phyloP scores from a whole-genome alignment of 192 early-diverging fungal genomes.

The Martensiomyces pterosporus region DNA sequence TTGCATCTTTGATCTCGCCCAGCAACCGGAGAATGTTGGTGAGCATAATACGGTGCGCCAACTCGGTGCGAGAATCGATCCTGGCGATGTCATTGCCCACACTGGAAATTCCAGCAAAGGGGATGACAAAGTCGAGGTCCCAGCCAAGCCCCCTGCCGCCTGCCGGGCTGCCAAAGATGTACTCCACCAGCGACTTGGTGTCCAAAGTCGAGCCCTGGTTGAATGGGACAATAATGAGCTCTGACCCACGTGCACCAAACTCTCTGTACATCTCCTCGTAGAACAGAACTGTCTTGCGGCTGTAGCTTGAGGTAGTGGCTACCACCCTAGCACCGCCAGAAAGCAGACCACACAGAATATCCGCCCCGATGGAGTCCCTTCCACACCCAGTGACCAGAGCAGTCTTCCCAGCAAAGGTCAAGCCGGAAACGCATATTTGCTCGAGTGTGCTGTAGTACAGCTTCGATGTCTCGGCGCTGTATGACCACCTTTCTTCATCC shows the following conservation, averaged over 20 bases:
- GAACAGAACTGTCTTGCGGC: conserved; percentile 71
- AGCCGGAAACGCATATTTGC: conserved; percentile 66
- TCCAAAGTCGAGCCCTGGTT: conserved; percentile 88
- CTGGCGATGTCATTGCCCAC: conserved; percentile 77
- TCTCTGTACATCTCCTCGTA: conserved; percentile 85
- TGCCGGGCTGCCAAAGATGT: conserved; percentile 66
- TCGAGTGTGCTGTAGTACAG: neutral
- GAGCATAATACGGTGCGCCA: conserved; percentile 89
- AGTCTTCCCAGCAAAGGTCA: conserved; percentile 77
- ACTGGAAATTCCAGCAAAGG: conserved; percentile 88
- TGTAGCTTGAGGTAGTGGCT: conserved; percentile 89
- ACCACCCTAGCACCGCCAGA: conserved; percentile 88
- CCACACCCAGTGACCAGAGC: conserved; percentile 91
- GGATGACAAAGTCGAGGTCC: conserved; percentile 91
- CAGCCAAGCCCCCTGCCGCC: conserved; percentile 63
- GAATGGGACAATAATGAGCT: conserved; percentile 91
- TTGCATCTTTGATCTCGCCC: conserved; percentile 80
- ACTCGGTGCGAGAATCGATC: conserved; percentile 80
- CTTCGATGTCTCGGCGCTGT: neutral
- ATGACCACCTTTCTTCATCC: neutral
- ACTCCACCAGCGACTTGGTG: conserved; percentile 69
- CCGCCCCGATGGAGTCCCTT: conserved; percentile 85
- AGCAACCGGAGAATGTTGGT: conserved; percentile 85
- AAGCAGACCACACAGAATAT: conserved; percentile 83
- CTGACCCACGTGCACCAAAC: conserved; percentile 77